These are phyloP conservation scores for Malania oleifera DNA, from an alignment of 164 flowering plant species.

Conservation along the genomic window DNA sequence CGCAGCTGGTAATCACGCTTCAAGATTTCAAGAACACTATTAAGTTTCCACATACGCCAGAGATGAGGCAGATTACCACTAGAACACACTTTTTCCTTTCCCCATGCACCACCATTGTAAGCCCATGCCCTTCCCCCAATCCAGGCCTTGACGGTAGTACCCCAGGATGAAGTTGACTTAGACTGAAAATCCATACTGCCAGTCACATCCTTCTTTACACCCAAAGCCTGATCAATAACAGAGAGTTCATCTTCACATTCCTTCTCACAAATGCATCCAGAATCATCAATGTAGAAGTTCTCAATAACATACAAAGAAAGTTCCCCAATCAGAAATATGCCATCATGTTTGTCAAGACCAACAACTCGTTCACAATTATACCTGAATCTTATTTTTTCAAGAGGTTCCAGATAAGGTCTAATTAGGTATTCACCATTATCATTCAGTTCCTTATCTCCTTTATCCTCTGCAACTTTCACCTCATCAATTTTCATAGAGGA, in stretches of 20 bases:
- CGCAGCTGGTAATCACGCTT: constrained; percentile 99
- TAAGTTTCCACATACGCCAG: constrained; percentile 99
- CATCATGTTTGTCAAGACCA: constrained; percentile 99
- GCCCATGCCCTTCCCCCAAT: constrained; percentile 99
- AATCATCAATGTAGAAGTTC: constrained; percentile 85
- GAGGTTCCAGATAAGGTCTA: constrained; percentile 88
- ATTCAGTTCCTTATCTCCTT: constrained; percentile 67
- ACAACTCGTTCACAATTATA: constrained; percentile 96
- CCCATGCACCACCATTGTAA: constrained; percentile 99
- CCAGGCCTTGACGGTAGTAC: constrained; percentile 40
- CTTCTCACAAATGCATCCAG: constrained; percentile 91
- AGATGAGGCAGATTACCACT: constrained; percentile 84
- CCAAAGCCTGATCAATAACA: constrained; percentile 97
- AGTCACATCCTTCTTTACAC: constrained; percentile 79
- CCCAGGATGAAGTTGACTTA: constrained; percentile 78
- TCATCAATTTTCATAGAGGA: constrained; percentile 61
- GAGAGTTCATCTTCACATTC: constrained; percentile 90
- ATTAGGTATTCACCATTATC: constrained; percentile 96
- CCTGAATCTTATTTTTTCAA: constrained; percentile 76
- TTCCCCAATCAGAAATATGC: constrained; percentile 93
- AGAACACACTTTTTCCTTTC: constrained; percentile 79
- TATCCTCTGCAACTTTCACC: constrained; percentile 46
- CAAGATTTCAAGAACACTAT: constrained; percentile 89
- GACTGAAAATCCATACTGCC: constrained; percentile 65
- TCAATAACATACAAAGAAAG: constrained; percentile 84